Percentiles rank a stretch among this genome's conserved stretches.
Conservation (phyloP, 768 basidiomycete species). For the Hypholoma fasciculare region DNA sequence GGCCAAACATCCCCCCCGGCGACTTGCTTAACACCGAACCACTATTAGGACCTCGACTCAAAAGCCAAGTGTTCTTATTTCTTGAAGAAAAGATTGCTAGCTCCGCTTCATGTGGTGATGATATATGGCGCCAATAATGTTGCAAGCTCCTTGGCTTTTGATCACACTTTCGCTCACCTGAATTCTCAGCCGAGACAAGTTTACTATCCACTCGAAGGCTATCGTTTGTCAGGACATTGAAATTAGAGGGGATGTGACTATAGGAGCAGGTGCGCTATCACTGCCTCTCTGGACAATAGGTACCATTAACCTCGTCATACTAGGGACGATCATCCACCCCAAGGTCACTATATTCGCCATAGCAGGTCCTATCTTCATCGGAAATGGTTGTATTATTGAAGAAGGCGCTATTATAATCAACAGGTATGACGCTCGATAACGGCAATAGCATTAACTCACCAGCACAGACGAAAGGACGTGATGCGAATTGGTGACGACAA, state of each 20-base stretch:
- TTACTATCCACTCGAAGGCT: constrained; percentile 88
- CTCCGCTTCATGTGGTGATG: background rate
- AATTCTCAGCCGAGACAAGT: constrained; percentile 73
- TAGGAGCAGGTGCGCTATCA: constrained; percentile 68
- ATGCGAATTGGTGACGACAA: constrained; percentile 96
- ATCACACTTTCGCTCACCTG: background rate
- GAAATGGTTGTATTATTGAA: constrained; percentile 86
- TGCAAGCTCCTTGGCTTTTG: constrained; percentile 15
- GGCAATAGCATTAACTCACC: background rate
- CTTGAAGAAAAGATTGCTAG: background rate
- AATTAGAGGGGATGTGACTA: constrained; percentile 90
- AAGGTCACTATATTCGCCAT: constrained; percentile 93
- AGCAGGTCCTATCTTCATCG: constrained; percentile 88
- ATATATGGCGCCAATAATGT: constrained; percentile 36
- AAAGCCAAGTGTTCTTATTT: background rate
- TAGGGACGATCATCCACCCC: constrained; percentile 88
- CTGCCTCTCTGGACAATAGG: background rate
- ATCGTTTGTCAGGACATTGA: constrained; percentile 94
- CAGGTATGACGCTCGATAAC: constrained; percentile 41
- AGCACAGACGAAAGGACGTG: constrained; percentile 65
- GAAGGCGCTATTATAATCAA: constrained; percentile 91
- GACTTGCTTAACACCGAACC: background rate
- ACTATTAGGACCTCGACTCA: too few species aligned
- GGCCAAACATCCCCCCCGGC: background rate
- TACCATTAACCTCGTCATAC: background rate